Evolutionary conservation across 306 rosid species (phyloP).

Genomic region (Glycine tomentella): DNA sequence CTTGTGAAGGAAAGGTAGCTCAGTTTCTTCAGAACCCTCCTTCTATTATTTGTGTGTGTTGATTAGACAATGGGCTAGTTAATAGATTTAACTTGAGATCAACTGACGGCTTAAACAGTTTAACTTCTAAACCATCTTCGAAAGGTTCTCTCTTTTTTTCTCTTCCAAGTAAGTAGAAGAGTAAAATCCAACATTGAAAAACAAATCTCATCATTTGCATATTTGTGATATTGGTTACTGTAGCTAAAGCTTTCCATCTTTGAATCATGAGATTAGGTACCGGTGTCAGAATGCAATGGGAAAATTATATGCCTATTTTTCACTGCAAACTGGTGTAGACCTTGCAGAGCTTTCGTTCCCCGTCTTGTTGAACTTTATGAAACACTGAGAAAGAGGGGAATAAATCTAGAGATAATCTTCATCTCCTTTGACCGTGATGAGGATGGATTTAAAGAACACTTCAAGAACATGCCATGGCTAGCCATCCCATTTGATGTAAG

Average conservation of each 20-base stretch:
- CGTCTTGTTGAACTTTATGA: slow-evolving; percentile 68
- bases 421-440: slow-evolving; percentile 76
- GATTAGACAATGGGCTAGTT: slow-evolving; percentile 21
- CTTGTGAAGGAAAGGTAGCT: slow-evolving; percentile 75
- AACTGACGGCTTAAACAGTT: neutral
- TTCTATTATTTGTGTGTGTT: slow-evolving; percentile 15
- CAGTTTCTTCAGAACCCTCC: slow-evolving; percentile 24
- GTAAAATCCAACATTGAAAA: neutral
- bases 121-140: slow-evolving; percentile 26
- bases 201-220: neutral
- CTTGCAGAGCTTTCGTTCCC: slow-evolving; percentile 83
- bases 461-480: slow-evolving; percentile 86
- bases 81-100: slow-evolving; percentile 37
- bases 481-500: slow-evolving; percentile 70
- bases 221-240: slow-evolving; percentile 35
- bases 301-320: slow-evolving; percentile 75
- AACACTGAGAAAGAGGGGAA: slow-evolving; percentile 54
- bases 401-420: slow-evolving; percentile 73
- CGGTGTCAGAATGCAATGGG: slow-evolving; percentile 71
- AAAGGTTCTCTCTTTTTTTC: neutral
- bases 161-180: too few species aligned
- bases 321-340: slow-evolving; percentile 96
- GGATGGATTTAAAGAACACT: slow-evolving; percentile 66
- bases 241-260: slow-evolving; percentile 39
- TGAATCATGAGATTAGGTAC: slow-evolving; percentile 63